Base-by-base conservation (phyloP, 78 protist genomes). In the Capsaspora owczarzaki region DNA sequence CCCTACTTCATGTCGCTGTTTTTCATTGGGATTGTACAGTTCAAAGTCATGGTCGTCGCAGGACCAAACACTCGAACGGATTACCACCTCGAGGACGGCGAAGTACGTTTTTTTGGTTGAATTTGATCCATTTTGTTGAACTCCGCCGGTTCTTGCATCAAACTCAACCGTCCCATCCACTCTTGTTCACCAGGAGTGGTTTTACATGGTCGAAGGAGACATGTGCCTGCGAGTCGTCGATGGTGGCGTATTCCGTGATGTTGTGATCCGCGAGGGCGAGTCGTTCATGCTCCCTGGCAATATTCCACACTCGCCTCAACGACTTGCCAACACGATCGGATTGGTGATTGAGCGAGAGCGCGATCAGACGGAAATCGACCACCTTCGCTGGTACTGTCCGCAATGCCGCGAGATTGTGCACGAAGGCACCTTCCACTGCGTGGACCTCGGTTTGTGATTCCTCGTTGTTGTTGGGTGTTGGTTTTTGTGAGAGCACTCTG, bases 31-130 rank as follows among this genome's bases (percentile, higher is more conserved):
- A n/a, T n/a, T n/a, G 10, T 29, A 56, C 85, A 85, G 80, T 61
- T 82, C 37, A 69, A 51, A 41, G 56, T 83, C 6, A 89, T 86
- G 89, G 0, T 83, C 22, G 89, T 89, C 25, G 82, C 82, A 0
- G 93, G 93, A 0, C 93, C 93, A 8, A 89, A 89, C 44, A 33
- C 3, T 20, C 81, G 93, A 41, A 56, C 61, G 3, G 93, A 89
- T 74, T 89, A 53, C 75, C 93, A 89, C 85, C 20, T 86, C 29
- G 41, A 89, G 27, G 79, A 43, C 29, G 85, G 88, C 19, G 85
- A 71, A 38, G 72, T 63, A 41, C 43, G 72, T 6, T n/a, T n/a
- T n/a, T n/a, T n/a, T n/a, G n/a, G n/a, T n/a, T n/a, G n/a, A n/a
- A n/a, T n/a, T n/a, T n/a, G n/a, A n/a, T n/a, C n/a, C n/a, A n/a